phyloP scores from a whole-genome alignment of 2,329 filamentous ascomycete genomes.

The Diaporthe humulicola region DNA sequence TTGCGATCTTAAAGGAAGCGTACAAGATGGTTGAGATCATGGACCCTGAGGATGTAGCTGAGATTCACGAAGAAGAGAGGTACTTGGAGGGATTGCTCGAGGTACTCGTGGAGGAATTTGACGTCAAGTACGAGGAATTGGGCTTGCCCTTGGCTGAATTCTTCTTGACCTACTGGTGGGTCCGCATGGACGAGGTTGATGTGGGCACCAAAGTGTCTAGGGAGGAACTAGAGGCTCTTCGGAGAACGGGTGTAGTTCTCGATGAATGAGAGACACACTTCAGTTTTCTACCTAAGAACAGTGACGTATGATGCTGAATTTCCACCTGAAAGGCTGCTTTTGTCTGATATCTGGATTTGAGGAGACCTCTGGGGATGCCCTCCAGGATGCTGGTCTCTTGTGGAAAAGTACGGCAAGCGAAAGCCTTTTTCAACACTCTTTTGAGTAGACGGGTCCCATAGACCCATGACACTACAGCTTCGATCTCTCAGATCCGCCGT shows the following conservation, averaged over 20 bases:
- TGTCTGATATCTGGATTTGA: background rate
- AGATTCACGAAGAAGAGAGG: constrained; percentile 19
- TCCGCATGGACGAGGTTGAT: background rate
- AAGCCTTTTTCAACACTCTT: background rate
- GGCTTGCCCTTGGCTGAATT: background rate
- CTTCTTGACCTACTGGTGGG: constrained; percentile 2
- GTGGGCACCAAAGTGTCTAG: background rate
- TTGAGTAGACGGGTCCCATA: background rate
- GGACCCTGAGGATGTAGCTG: background rate
- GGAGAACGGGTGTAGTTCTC: background rate
- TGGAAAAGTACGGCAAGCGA: background rate
- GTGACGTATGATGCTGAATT: background rate
- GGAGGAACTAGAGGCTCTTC: background rate
- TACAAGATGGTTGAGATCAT: background rate
- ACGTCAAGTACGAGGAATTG: background rate
- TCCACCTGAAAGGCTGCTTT: background rate
- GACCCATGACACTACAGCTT: background rate
- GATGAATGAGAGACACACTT: background rate
- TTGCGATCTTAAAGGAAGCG: background rate
- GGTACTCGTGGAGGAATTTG: background rate
- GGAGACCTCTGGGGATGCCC: background rate
- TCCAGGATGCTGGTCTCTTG: background rate
- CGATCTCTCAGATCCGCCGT: background rate
- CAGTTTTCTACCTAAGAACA: background rate
- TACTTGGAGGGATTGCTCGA: background rate